Conservation (phyloP, 1,284 basidiomycete species). For the Mixia osmundae region DNA sequence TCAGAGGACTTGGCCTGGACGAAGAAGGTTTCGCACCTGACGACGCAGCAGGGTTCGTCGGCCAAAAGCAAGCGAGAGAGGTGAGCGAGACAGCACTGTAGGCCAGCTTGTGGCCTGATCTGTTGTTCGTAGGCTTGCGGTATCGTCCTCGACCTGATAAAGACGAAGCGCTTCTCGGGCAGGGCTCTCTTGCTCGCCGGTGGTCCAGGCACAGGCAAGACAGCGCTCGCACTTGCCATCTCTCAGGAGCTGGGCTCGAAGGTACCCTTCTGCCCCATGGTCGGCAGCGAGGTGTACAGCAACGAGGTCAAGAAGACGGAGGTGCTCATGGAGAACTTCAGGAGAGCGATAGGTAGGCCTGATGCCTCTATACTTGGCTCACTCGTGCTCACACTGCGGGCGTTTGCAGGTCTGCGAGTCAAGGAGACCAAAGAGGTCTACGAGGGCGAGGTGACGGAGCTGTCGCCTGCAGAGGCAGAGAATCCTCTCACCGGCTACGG, state of each 20-base stretch:
- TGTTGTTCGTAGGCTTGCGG: conserved; percentile 64
- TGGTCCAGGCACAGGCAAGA: conserved; percentile 83
- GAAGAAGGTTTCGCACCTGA: conserved; percentile 54
- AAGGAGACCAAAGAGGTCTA: conserved; percentile 99
- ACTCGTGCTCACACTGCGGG: no score
- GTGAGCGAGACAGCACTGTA: conserved; percentile 26
- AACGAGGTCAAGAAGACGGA: conserved; percentile 98
- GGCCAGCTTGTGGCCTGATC: not conserved
- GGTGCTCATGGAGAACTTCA: conserved; percentile 84
- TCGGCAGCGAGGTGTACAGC: conserved; percentile 88
- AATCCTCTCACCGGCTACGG: conserved; percentile 92
- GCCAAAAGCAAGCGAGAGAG: conserved; percentile 74
- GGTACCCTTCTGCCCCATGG: conserved; percentile 96
- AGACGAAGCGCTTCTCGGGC: conserved; percentile 75
- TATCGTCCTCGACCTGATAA: conserved; percentile 70
- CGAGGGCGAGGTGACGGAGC: conserved; percentile 91
- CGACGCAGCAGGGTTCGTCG: conserved; percentile 68
- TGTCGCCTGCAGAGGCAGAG: conserved; percentile 84
- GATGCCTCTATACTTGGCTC: not conserved
- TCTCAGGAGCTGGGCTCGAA: conserved; percentile 83
- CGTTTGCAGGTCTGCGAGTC: conserved; percentile 52
- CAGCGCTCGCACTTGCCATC: conserved; percentile 77
- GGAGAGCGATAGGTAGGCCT: conserved; percentile 70
- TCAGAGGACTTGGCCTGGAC: conserved; percentile 80
- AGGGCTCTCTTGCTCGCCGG: conserved; percentile 67